Evolutionary conservation across 73 alveolate genomes (phyloP).

Genomic region (Paramecium octaurelia): DNA sequence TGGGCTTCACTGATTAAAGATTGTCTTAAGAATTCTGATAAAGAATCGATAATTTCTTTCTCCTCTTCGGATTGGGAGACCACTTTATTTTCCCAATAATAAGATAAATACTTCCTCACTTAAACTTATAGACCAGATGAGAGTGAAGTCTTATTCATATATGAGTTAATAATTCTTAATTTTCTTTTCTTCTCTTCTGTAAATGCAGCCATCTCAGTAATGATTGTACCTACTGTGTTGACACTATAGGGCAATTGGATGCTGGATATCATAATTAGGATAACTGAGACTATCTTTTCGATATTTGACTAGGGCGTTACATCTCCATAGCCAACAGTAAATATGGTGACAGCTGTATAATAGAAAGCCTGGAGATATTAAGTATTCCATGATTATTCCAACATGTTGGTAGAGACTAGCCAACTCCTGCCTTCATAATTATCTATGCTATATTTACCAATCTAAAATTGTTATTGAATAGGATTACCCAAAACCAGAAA

Average conservation of each 20-base stretch:
- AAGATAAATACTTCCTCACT: conserved; percentile 68
- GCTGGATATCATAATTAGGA: conserved; percentile 78
- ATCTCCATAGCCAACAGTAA: conserved; percentile 83
- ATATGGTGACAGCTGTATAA: conserved; percentile 78
- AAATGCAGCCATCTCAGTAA: conserved; percentile 64
- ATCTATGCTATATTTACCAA: conserved; percentile 5
- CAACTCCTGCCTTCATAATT: conserved; percentile 56
- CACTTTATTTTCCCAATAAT: conserved; percentile 60
- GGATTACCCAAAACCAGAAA: conserved; percentile 32
- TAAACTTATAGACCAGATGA: conserved; percentile 62
- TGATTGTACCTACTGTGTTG: conserved; percentile 68
- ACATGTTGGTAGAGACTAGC: conserved; percentile 13
- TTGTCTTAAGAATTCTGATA: conserved; percentile 31
- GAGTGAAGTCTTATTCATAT: conserved; percentile 53
- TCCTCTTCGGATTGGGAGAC: neutral
- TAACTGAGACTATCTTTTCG: conserved; percentile 65
- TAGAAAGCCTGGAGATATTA: conserved; percentile 68
- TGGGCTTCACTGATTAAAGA: conserved; percentile 29
- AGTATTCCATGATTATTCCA: neutral
- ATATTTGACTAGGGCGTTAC: conserved; percentile 60
- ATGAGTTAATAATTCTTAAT: conserved; percentile 59
- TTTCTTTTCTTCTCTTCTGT: conserved; percentile 70
- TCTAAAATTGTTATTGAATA: neutral
- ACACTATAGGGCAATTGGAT: conserved; percentile 80
- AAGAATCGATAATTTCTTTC: conserved; percentile 19